phyloP scores from a whole-genome alignment of 2,329 filamentous ascomycete species.

The Verticillium dahliae region DNA sequence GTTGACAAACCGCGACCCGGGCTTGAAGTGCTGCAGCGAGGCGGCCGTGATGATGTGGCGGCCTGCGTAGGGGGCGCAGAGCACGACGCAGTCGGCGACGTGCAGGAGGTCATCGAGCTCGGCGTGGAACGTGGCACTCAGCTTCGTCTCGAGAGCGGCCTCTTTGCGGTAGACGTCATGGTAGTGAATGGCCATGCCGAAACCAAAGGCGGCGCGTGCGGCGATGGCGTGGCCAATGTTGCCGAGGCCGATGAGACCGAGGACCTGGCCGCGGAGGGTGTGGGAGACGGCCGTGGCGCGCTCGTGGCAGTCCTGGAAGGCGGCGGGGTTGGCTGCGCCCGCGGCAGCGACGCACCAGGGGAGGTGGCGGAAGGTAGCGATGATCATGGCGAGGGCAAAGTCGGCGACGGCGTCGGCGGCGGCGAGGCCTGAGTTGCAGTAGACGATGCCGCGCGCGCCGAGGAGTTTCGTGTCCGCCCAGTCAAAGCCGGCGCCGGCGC shows the following conservation, averaged over 20 bases:
- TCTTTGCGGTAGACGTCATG: constrained; percentile 50
- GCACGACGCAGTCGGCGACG: constrained; percentile 51
- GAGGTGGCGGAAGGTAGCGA: constrained; percentile 63
- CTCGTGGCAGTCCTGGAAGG: constrained; percentile 53
- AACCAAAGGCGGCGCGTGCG: constrained; percentile 40
- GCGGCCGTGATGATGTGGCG: constrained; percentile 35
- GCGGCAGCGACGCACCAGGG: constrained; percentile 58
- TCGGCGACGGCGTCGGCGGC: constrained; percentile 69
- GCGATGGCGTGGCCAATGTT: constrained; percentile 60
- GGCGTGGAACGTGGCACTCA: constrained; percentile 41
- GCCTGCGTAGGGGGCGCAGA: constrained; percentile 50
- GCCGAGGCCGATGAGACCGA: constrained; percentile 66
- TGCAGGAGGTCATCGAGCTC: constrained; percentile 45
- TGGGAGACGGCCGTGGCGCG: constrained; percentile 52
- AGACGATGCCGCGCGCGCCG: constrained; percentile 57
- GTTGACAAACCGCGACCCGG: constrained; percentile 55
- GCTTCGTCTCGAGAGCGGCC: constrained; percentile 29
- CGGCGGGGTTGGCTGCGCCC: constrained; percentile 21
- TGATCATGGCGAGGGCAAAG: constrained; percentile 61
- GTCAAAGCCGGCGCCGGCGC: constrained; percentile 59
- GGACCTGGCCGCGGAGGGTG: constrained; percentile 53
- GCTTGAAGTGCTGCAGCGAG: constrained; percentile 44
- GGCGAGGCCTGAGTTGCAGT: constrained; percentile 67
- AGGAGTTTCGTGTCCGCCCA: constrained; percentile 58
- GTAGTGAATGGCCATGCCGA: constrained; percentile 63